Base-by-base conservation (phyloP, 495 filamentous ascomycete genomes). In the Geoglossum glabrum region DNA sequence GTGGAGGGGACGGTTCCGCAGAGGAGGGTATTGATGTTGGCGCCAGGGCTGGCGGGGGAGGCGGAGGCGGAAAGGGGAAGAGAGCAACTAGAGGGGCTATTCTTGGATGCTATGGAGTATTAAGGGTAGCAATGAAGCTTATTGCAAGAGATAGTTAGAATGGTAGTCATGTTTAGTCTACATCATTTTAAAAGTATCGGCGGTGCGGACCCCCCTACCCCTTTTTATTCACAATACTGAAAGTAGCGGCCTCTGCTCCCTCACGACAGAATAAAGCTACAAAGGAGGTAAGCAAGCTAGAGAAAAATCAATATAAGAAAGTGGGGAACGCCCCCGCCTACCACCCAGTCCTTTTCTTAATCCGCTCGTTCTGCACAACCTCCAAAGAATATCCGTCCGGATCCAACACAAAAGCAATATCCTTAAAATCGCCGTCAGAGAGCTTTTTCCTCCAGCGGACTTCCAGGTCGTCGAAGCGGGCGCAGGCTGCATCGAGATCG, bases 1-100 rank as follows among this genome's bases (percentile, higher is more conserved):
- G 88, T 98, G 15, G 89, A 97, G 67, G 93, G 92, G 0, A 97
- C 92, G 26, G 79, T 98, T 50, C 92, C 92, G 27, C 92, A 98
- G 72, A 75, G 77, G 50, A 74, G 92, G 50, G 92, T 98, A 51
- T 66, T 97, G 69, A 90, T 89, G 85, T 69, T 98, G 54, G 93
- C 93, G 40, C 92, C 92, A 5, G 85, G 77, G 51, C 69, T 97
- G 62, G 81, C 78, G 51, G 79, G 77, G 60, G 81, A 81, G 65
- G 63, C 76, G 54, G 71, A 78, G 62, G 75, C 75, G 7, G 76
- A 84, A 64, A 75, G 72, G 64, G 81, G 85, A 65, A 79, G 82
- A 67, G 80, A 84, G 63, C 79, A 82, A 65, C 67, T 87, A 63
- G 73, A 72, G 59, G 69, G 68, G 8, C 65, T 87, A 58, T 76